Conservation (phyloP, 371 early-diverging fungal genomes). For the Mortierella sp. region DNA sequence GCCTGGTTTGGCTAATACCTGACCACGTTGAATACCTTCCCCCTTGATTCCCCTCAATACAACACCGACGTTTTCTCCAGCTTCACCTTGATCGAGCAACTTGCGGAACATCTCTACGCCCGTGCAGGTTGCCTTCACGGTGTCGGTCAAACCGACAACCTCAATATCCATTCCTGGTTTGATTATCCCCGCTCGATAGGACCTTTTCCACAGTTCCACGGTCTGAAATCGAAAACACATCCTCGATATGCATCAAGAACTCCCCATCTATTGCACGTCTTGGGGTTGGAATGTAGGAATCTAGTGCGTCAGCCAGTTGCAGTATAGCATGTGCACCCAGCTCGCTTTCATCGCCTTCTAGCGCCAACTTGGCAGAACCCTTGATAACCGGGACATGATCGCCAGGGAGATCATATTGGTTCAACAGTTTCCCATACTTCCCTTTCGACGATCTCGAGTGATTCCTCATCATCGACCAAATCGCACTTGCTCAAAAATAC, state of each 20-base stretch:
- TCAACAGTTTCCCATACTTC: constrained; percentile 56
- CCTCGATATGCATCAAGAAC: constrained; percentile 38
- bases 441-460: constrained; percentile 97
- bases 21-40: constrained; percentile 95
- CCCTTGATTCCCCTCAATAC: constrained; percentile 97
- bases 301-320: too few relatives aligned
- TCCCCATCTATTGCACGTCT: not conserved
- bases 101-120: constrained; percentile 96
- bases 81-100: constrained; percentile 93
- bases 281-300: too few relatives aligned
- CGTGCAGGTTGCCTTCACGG: constrained; percentile 91
- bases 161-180: constrained; percentile 97
- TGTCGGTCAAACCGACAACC: constrained; percentile 93
- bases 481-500: too few relatives aligned
- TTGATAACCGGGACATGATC: too few relatives aligned
- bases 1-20: constrained; percentile 93
- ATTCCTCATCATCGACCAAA: too few relatives aligned
- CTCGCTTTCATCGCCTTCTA: too few relatives aligned
- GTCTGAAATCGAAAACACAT: constrained; percentile 98
- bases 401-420: not conserved
- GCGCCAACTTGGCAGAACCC: too few relatives aligned
- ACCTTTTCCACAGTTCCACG: constrained; percentile 99
- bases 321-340: too few relatives aligned
- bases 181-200: constrained; percentile 97
- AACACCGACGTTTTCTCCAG: constrained; percentile 98